Evolutionary conservation across 345 rosid genomes (phyloP), one percentile per base, ranked within the genome.

Genomic region (Eucalyptus decipiens): DNA sequence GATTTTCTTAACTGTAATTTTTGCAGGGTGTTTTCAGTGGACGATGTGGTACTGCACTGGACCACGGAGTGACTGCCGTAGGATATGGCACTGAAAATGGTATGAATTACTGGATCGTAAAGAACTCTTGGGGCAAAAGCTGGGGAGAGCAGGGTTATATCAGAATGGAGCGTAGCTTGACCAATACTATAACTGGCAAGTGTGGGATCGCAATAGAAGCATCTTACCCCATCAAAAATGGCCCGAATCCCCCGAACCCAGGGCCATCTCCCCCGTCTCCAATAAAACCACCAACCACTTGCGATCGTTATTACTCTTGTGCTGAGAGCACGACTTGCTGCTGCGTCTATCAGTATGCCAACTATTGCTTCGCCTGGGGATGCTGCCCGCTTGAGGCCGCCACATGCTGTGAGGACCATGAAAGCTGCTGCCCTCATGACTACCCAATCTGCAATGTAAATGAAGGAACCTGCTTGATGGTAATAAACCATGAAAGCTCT

Each of bases 261-360:
- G 99, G 98, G 8, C 99, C 99, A 0, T 95, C 99, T 17, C 99
- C 99, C 1, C 99, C 99, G n/a, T 92, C 98, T 85, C 99, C 99
- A 23, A 72, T 95, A 6, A 93, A 89, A 90, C 99, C 99, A 62
- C 97, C 98, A 3, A 88, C 94, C 4, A 93, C 93, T 3, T 98
- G 99, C 76, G 97, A 95, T 89, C 93, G 87, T 54, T 94, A 94
- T 86, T 95, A 92, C 80, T 43, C 91, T 45, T 97, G 99, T 87
- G 95, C 97, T 4, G 93, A 92, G 88, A 93, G 96, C 91, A 94
- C 88, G 87, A 98, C 98, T 86, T 98, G 99, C 91, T 98, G 99
- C 94, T 98, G 99, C 67, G 43, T 94, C 32, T 97, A 85, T 17
- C 92, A 94, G 91, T 95, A 90, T 32, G 94, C 89, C 30, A 93